These are phyloP conservation scores for Microcyclosporella mali DNA, from an alignment of 2,329 filamentous ascomycete genomes.

Conservation along the genomic window DNA sequence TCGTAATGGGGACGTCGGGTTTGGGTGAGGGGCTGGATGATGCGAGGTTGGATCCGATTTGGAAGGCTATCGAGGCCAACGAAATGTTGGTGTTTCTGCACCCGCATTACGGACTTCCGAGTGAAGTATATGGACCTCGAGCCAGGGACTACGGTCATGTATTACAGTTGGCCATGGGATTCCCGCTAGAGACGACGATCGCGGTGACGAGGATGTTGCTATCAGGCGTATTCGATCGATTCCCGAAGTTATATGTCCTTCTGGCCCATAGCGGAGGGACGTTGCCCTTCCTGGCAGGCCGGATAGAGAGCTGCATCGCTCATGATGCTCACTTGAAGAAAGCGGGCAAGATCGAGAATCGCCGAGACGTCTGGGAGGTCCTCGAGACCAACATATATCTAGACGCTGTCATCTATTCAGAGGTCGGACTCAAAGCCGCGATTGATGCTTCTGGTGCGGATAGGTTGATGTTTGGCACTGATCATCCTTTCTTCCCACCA, in stretches of 20 bases:
- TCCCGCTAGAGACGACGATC: slow-evolving; percentile 89
- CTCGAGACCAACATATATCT: slow-evolving; percentile 74
- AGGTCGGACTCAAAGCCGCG: slow-evolving; percentile 65
- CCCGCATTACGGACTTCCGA: slow-evolving; percentile 83
- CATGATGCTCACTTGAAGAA: slow-evolving; percentile 72
- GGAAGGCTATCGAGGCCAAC: slow-evolving; percentile 60
- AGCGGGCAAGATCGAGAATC: slow-evolving; percentile 53
- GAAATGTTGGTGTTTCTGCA: slow-evolving; percentile 72
- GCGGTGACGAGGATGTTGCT: slow-evolving; percentile 82
- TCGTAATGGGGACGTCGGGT: slow-evolving; percentile 81
- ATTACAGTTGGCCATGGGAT: slow-evolving; percentile 75
- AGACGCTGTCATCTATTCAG: slow-evolving; percentile 78
- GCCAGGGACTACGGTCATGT: slow-evolving; percentile 78
- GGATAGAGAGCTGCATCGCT: slow-evolving; percentile 79
- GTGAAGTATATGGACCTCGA: slow-evolving; percentile 69
- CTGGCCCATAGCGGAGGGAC: slow-evolving; percentile 86
- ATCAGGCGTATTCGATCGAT: slow-evolving; percentile 75
- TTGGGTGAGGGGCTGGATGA: slow-evolving; percentile 78
- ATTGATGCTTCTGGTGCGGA: slow-evolving; percentile 62
- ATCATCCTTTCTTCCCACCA: slow-evolving; percentile 81
- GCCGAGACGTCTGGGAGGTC: slow-evolving; percentile 57
- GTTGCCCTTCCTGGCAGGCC: slow-evolving; percentile 77
- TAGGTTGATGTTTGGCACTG: slow-evolving; percentile 50
- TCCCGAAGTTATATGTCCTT: slow-evolving; percentile 63
- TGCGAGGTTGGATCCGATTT: slow-evolving; percentile 62